Conservation (phyloP, 768 basidiomycete species). For the Rhodosporidiobolus odoratus region DNA sequence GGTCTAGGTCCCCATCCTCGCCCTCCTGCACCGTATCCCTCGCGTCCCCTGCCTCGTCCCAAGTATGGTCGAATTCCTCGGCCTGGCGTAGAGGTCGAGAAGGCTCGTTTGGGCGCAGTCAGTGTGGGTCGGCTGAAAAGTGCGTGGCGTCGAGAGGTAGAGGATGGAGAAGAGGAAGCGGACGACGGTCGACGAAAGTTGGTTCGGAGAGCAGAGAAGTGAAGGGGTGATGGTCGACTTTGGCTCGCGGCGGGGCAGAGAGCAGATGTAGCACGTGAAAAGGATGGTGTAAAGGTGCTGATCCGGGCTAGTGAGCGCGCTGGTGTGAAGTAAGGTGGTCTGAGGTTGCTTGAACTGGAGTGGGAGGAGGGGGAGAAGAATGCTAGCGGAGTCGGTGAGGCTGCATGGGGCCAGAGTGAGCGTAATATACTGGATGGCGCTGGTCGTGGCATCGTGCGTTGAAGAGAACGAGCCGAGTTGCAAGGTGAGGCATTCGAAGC, state of each 20-base stretch:
- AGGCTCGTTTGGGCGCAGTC: neutral
- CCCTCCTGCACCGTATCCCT: neutral
- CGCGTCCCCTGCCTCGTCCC: neutral
- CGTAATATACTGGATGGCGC: too few relatives aligned
- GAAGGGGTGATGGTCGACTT: neutral
- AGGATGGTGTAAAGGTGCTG: neutral
- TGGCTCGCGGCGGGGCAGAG: too few relatives aligned
- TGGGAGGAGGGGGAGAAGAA: too few relatives aligned
- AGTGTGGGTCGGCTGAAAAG: neutral
- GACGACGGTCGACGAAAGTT: neutral
- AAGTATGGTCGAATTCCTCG: slow-evolving; percentile 4
- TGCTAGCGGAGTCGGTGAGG: too few relatives aligned
- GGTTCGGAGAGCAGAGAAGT: neutral
- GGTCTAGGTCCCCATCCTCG: neutral
- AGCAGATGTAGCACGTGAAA: neutral
- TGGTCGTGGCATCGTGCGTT: too few relatives aligned
- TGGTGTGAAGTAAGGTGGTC: neutral
- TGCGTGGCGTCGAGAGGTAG: too few relatives aligned
- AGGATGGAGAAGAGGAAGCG: neutral
- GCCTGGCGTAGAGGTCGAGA: neutral
- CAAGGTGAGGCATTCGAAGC: too few relatives aligned
- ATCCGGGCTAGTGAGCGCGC: neutral
- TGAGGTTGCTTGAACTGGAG: too few relatives aligned
- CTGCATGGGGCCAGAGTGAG: too few relatives aligned
- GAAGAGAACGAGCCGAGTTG: too few relatives aligned